These are phyloP conservation scores for Gaillardinia entomophila DNA, from an alignment of 805 yeast genomes.

Conservation along the genomic window DNA sequence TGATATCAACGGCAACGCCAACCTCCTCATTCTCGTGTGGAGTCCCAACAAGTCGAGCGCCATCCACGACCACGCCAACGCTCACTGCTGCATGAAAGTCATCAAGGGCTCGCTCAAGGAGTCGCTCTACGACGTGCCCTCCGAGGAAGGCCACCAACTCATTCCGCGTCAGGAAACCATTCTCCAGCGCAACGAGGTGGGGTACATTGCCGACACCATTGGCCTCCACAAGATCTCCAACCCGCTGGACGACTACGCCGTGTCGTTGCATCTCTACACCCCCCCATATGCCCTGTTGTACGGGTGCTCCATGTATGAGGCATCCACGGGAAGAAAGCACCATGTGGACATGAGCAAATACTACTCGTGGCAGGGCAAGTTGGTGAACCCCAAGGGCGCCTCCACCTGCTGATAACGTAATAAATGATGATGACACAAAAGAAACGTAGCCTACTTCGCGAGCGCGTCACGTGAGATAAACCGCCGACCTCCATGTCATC, in stretches of 20 bases:
- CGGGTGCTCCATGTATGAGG: constrained; percentile 49
- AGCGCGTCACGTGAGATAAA: too few species aligned
- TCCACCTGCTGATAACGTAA: constrained; percentile 16
- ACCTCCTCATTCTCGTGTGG: constrained; percentile 65
- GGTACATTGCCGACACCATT: constrained; percentile 59
- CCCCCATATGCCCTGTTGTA: constrained; percentile 68
- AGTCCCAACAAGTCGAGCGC: constrained; percentile 57
- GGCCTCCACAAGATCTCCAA: constrained; percentile 65
- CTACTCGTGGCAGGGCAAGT: constrained; percentile 56
- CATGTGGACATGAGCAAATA: constrained; percentile 56
- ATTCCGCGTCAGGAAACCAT: constrained; percentile 18
- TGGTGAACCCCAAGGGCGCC: constrained; percentile 19
- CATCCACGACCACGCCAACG: constrained; percentile 71
- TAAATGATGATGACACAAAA: too few species aligned
- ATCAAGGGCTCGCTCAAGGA: constrained; percentile 56
- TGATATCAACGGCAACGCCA: constrained; percentile 66
- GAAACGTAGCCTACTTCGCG: too few species aligned
- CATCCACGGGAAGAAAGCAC: constrained; percentile 41
- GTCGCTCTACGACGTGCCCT: constrained; percentile 49
- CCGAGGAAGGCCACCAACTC: constrained; percentile 18
- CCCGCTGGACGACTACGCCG: constrained; percentile 40
- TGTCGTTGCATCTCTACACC: constrained; percentile 67
- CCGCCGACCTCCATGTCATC: constrained; percentile 1
- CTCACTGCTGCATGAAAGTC: constrained; percentile 72
- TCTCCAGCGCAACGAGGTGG: constrained; percentile 40